Evolutionary conservation across 1,284 basidiomycete species (phyloP), one percentile per base, ranked within the genome.

Genomic region (Malassezia obtusa): DNA sequence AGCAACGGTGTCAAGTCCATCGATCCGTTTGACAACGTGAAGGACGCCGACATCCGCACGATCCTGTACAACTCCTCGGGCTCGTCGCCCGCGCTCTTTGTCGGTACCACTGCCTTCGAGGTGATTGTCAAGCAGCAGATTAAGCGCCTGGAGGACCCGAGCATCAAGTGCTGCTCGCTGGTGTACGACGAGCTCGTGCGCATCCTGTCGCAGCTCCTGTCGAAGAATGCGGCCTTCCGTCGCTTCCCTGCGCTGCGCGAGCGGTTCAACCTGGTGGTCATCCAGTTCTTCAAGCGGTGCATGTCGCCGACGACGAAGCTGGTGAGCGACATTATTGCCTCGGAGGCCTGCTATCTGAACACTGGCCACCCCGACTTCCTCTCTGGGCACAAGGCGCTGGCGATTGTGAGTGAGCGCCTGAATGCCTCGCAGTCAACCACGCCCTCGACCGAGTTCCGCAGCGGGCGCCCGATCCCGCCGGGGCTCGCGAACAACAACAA

Each of bases 331-430:
- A 82, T 98, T 78, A 89, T 96, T 43, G 76, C 86, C 82, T 47
- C 64, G 4, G 64, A 66, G 46, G 51, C 64, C 11, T 64, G 62
- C 54, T 66, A 66, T 75, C 84, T 98, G 68, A 96, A 96, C 78
- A 95, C 91, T n/a, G 95, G 90, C 2, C 92, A 96, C 75, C 92
- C 92, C 2, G 92, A 98, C 77, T 96, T 96, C 78, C 81, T 98
- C 73, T 87, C 84, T 60, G 94, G 92, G 32, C 92, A 98, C 78
- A 89, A 85, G 81, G 92, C 94, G 4, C 90, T 95, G 83, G 78
- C 86, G 4, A 82, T 95, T 54, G 86, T 98, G 26, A 84, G 64
- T 36, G 74, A 95, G 11, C 84, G 87, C 5, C 75, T 95, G 68
- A 86, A 83, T 68, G 85, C 84, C 35, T 68, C 75, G 25, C 51